Evolutionary conservation across 805 yeast species (phyloP).

Genomic region (Komagataella ulmi): DNA sequence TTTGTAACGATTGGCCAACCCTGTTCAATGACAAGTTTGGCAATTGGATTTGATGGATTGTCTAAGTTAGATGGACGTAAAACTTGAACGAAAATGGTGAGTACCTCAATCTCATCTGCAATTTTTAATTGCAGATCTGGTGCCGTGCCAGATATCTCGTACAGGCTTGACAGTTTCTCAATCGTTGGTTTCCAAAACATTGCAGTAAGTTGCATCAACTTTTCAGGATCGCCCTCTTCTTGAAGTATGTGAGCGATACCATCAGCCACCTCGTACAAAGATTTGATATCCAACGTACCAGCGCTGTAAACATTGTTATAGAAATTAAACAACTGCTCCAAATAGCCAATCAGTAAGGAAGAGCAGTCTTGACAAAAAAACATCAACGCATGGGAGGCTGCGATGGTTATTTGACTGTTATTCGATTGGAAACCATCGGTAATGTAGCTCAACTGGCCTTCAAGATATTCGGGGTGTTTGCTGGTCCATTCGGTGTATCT

Average conservation of each 20-base stretch:
- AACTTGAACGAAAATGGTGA: constrained; percentile 45
- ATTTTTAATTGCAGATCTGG: constrained; percentile 19
- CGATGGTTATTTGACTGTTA: constrained; percentile 45
- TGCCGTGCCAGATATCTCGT: constrained; percentile 3
- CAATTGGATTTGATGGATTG: constrained; percentile 32
- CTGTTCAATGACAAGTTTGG: constrained; percentile 36
- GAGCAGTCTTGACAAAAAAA: constrained; percentile 91
- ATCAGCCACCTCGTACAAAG: constrained; percentile 71
- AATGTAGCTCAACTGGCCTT: constrained; percentile 74
- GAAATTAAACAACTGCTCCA: constrained; percentile 65
- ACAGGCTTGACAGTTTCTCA: constrained; percentile 25
- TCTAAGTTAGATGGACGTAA: constrained; percentile 33
- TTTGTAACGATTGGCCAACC: constrained; percentile 43
- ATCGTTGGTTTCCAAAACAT: constrained; percentile 60
- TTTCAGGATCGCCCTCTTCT: constrained; percentile 36
- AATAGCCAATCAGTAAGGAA: constrained; percentile 41
- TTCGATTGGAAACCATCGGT: constrained; percentile 50
- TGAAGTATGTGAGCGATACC: constrained; percentile 79
- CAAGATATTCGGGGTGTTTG: constrained; percentile 69
- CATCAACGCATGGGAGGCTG: constrained; percentile 90
- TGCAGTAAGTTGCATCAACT: constrained; percentile 36
- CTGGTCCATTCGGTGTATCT: constrained; percentile 94
- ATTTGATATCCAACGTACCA: constrained; percentile 39
- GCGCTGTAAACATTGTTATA: constrained; percentile 42
- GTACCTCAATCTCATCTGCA: constrained; percentile 64